A percentile compares a stretch with the other conserved stretches of the same genome.
phyloP scores from a whole-genome alignment of 139 green algal species.

The Prasinococcaceae sp. region DNA sequence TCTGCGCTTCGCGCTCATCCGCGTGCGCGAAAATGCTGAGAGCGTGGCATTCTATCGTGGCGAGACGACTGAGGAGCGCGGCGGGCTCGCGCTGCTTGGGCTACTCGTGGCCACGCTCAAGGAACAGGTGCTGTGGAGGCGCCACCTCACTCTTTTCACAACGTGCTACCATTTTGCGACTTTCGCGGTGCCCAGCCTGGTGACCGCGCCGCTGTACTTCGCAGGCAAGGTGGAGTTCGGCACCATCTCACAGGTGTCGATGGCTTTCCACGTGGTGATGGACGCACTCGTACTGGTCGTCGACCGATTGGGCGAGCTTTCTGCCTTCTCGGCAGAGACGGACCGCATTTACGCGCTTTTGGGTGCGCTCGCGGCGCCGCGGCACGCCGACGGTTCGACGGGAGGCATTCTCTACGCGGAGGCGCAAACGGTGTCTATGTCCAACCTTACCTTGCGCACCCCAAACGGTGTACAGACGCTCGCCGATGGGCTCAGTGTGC shows the following conservation, averaged over 20 bases:
- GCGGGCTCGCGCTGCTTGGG: slow-evolving; percentile 10
- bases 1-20: slow-evolving; percentile 69
- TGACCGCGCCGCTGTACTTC: slow-evolving; percentile 58
- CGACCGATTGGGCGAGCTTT: slow-evolving; percentile 32
- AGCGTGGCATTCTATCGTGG: slow-evolving; percentile 81
- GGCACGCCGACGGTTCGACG: no score
- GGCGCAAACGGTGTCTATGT: no score
- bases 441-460: no score
- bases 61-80: slow-evolving; percentile 31
- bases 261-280: slow-evolving; percentile 42
- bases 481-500: slow-evolving; percentile 23
- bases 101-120: slow-evolving; percentile 12
- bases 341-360: slow-evolving; percentile 42
- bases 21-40: slow-evolving; percentile 63
- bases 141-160: slow-evolving; percentile 18
- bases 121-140: slow-evolving; percentile 25
- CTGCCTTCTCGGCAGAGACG: slow-evolving; percentile 44
- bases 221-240: slow-evolving; percentile 58
- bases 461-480: no score
- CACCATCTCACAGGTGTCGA: slow-evolving; percentile 40
- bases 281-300: slow-evolving; percentile 42
- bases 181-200: slow-evolving; percentile 54
- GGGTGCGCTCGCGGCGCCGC: neutral
- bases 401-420: no score
- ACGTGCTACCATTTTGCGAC: slow-evolving; percentile 56